Evolutionary conservation across 1,284 basidiomycete species (phyloP).

Genomic region (Cerrena zonata): DNA sequence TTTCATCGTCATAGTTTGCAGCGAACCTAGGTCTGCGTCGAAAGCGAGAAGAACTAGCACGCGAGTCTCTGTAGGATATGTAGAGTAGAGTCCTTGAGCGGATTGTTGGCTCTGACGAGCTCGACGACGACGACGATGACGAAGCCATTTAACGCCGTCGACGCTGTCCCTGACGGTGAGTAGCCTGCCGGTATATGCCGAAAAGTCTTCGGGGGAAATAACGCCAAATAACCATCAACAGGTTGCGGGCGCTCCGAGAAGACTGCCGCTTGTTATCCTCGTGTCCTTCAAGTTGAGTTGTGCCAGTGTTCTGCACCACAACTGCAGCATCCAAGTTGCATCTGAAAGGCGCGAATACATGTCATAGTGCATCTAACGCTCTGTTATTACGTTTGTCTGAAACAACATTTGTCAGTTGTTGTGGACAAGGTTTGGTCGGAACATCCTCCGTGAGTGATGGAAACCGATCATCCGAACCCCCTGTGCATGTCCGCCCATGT

Average conservation of each 20-base stretch:
- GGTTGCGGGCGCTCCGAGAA: not conserved
- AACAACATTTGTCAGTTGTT: too few species aligned
- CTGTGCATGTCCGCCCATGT: not conserved
- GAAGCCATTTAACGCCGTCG: constrained; percentile 23
- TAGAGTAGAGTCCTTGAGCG: constrained; percentile 91
- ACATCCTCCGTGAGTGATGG: not conserved
- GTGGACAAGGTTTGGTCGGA: too few species aligned
- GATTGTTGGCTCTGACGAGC: constrained; percentile 44
- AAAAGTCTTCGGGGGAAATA: not conserved
- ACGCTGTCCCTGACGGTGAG: constrained; percentile 10
- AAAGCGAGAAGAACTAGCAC: constrained; percentile 46
- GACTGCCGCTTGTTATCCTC: not conserved
- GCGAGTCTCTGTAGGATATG: constrained; percentile 88
- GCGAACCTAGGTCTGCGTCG: constrained; percentile 29
- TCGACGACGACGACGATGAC: constrained; percentile 27
- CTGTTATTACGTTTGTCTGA: too few species aligned
- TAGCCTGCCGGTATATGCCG: constrained; percentile 2
- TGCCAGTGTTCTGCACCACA: too few species aligned
- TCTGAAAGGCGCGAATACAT: too few species aligned
- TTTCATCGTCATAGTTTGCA: constrained; percentile 35
- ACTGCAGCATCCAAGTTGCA: too few species aligned
- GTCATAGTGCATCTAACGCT: too few species aligned
- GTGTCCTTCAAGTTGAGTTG: too few species aligned
- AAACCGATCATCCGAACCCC: not conserved
- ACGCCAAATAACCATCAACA: not conserved